phyloP scores from a whole-genome alignment of 352 stramenopile genomes.

The Phytophthora pinifolia region DNA sequence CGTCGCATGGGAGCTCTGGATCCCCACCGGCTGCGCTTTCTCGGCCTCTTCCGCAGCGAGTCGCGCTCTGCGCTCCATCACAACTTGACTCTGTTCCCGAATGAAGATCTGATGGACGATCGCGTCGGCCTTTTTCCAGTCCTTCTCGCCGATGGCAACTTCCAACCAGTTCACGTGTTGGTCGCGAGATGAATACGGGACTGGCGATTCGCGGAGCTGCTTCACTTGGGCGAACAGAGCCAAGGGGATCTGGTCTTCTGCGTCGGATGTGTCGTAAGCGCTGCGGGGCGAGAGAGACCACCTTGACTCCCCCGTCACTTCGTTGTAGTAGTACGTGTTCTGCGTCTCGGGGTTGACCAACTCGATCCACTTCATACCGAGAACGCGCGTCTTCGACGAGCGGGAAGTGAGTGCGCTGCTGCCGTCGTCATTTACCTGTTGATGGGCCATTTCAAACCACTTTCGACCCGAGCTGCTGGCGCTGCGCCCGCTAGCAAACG shows the following conservation, averaged over 20 bases:
- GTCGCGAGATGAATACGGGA: conserved; percentile 53
- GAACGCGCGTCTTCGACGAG: conserved; percentile 35
- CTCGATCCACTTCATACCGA: conserved; percentile 86
- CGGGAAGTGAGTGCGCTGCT: conserved; percentile 33
- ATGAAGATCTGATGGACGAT: conserved; percentile 74
- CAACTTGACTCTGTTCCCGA: conserved; percentile 54
- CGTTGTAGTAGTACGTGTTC: conserved; percentile 93
- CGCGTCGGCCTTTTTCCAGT: conserved; percentile 71
- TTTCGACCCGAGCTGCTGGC: conserved; percentile 49
- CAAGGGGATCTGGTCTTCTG: conserved; percentile 61
- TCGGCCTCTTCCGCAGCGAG: conserved; percentile 6
- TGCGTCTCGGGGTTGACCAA: conserved; percentile 72
- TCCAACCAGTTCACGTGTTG: conserved; percentile 78
- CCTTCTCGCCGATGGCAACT: conserved; percentile 47
- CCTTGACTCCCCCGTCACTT: conserved; percentile 81
- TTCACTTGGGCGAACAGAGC: conserved; percentile 54
- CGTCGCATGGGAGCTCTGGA: neutral
- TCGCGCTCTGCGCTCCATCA: conserved; percentile 22
- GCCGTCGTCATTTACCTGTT: conserved; percentile 23
- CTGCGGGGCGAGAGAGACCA: conserved; percentile 85
- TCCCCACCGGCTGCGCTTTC: neutral
- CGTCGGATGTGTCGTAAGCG: conserved; percentile 48
- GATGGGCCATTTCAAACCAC: conserved; percentile 55
- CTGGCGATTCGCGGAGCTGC: conserved; percentile 42
- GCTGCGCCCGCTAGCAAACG: conserved; percentile 35